phyloP scores from a whole-genome alignment of 1,284 basidiomycete species.

The Malassezia nana region DNA sequence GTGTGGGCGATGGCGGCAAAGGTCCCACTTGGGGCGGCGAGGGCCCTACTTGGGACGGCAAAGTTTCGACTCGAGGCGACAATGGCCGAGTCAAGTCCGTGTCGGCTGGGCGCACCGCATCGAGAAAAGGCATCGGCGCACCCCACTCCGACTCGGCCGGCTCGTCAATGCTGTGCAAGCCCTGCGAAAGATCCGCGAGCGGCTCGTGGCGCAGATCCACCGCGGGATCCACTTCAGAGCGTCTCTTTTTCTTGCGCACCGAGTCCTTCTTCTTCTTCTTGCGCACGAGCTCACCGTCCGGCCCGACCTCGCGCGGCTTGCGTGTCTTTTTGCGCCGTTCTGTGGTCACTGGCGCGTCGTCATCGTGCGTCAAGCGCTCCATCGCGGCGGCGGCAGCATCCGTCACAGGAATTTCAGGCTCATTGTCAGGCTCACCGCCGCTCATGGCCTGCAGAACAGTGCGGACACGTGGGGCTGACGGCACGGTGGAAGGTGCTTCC shows the following conservation, averaged over 20 bases:
- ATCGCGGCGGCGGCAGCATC: constrained; percentile 10
- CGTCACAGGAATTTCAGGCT: constrained; percentile 3
- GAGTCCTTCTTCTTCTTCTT: constrained; percentile 13
- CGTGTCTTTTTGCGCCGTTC: constrained; percentile 2
- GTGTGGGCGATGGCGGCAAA: background rate
- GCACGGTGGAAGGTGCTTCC: constrained; percentile 1
- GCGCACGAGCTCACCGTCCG: constrained; percentile 3
- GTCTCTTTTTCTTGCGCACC: constrained; percentile 2
- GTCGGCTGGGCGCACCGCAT: background rate
- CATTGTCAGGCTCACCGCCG: background rate
- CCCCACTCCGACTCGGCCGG: constrained; percentile 1
- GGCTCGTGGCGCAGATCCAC: background rate
- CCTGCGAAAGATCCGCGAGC: background rate
- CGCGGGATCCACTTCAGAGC: background rate
- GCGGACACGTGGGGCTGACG: background rate
- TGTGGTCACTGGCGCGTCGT: background rate
- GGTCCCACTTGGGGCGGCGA: background rate
- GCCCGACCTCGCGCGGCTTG: background rate
- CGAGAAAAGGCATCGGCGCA: constrained; percentile 8
- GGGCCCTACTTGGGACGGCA: too few relatives aligned
- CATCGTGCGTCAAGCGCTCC: constrained; percentile 5
- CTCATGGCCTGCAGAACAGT: constrained; percentile 7
- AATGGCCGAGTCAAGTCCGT: too few relatives aligned
- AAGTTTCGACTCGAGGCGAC: too few relatives aligned
- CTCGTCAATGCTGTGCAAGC: background rate